A percentile compares a stretch with the other conserved stretches of the same genome.
Conservation (phyloP, 2,329 filamentous ascomycete species). For the Colletotrichum lentis region DNA sequence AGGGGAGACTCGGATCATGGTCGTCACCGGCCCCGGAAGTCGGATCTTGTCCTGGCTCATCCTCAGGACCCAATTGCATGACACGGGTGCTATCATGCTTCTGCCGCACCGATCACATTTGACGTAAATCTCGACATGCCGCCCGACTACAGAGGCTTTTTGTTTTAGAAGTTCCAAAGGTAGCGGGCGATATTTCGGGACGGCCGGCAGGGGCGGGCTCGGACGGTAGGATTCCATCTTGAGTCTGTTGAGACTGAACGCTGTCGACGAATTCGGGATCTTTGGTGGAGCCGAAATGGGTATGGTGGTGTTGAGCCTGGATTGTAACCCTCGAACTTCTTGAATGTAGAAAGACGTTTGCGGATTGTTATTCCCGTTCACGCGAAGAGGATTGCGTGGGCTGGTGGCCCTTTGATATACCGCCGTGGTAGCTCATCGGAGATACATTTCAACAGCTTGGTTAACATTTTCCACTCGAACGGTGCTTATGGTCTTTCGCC, state of each 20-base stretch:
- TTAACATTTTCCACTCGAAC: background rate
- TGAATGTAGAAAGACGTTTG: background rate
- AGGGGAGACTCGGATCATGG: background rate
- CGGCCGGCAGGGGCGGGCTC: too few species aligned
- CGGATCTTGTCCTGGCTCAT: background rate
- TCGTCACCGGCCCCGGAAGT: background rate
- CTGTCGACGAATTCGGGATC: background rate
- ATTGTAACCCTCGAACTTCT: background rate
- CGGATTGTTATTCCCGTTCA: background rate
- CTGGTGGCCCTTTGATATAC: background rate
- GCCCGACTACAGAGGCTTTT: background rate
- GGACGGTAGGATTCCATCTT: background rate
- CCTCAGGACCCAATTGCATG: background rate
- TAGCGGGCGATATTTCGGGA: background rate
- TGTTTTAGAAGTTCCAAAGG: background rate
- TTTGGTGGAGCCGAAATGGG: background rate
- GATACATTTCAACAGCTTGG: background rate
- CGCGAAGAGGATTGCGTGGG: background rate
- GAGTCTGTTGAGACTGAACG: background rate
- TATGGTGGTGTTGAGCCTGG: background rate
- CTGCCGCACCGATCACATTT: slow-evolving; percentile 3
- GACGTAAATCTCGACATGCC: background rate
- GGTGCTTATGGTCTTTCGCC: too few species aligned
- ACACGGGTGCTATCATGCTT: background rate
- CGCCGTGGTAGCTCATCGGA: background rate